phyloP scores from a whole-genome alignment of 352 stramenopile species.

The Globisporangium apiculatum region DNA sequence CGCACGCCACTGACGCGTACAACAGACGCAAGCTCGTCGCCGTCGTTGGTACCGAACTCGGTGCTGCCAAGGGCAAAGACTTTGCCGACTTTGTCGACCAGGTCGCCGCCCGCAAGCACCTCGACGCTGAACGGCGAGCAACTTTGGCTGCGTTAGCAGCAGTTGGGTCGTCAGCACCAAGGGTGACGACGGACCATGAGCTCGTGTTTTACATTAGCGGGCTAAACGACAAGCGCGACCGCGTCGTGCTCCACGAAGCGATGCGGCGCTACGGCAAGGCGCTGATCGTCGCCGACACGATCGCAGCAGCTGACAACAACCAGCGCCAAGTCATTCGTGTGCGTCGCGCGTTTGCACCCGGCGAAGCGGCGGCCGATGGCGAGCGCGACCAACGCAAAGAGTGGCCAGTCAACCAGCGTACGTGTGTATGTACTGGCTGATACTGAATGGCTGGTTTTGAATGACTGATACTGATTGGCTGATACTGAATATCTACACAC shows the following conservation, averaged over 20 bases:
- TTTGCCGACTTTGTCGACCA: slow-evolving; percentile 68
- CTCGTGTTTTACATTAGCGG: slow-evolving; percentile 72
- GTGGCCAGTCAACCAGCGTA: slow-evolving; percentile 70
- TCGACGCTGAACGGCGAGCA: slow-evolving; percentile 13
- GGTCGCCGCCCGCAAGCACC: slow-evolving; percentile 33
- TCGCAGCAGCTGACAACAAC: slow-evolving; percentile 62
- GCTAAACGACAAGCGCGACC: slow-evolving; percentile 83
- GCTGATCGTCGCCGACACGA: slow-evolving; percentile 80
- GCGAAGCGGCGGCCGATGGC: slow-evolving; percentile 22
- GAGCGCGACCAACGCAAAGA: slow-evolving; percentile 52
- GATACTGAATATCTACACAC: slow-evolving; percentile 9
- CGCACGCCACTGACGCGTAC: slow-evolving; percentile 31
- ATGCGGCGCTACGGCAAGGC: slow-evolving; percentile 78
- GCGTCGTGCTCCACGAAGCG: slow-evolving; percentile 88
- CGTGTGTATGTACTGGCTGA: slow-evolving; percentile 7
- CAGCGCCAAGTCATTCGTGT: slow-evolving; percentile 70
- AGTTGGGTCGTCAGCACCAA: slow-evolving; percentile 4
- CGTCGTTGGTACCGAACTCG: slow-evolving; percentile 48
- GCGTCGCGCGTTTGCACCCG: slow-evolving; percentile 25
- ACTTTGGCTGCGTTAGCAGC: slow-evolving; percentile 1
- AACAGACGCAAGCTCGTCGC: slow-evolving; percentile 43
- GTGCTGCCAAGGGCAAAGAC: slow-evolving; percentile 58
- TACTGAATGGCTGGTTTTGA: too few species aligned
- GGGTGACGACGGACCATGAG: slow-evolving; percentile 17
- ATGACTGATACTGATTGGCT: too few species aligned